Percentiles rank a stretch among this genome's conserved stretches.
Conservation (phyloP, 371 early-diverging fungal genomes). For the Actinomortierella wolfii region DNA sequence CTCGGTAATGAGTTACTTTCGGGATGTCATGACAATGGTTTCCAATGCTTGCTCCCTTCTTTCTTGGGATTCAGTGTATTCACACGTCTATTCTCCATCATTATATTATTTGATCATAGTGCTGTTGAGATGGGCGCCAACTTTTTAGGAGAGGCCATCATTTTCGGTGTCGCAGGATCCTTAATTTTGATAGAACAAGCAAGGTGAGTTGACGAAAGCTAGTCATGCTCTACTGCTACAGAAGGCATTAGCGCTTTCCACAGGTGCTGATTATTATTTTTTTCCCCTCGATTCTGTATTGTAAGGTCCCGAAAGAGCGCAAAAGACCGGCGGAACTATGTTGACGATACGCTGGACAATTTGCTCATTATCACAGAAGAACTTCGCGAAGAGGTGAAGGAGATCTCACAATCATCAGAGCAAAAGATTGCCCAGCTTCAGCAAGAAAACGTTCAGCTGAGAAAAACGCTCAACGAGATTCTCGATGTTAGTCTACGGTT, state of each 20-base stretch:
- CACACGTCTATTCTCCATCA: not conserved
- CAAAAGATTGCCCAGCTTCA: conserved; percentile 50
- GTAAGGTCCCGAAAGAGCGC: conserved; percentile 67
- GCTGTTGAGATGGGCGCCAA: conserved; percentile 91
- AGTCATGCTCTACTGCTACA: not conserved
- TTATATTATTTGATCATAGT: conserved; percentile 27
- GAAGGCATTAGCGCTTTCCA: no score
- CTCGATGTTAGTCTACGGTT: conserved; percentile 59
- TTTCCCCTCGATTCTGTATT: not conserved
- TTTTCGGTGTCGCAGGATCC: conserved; percentile 83
- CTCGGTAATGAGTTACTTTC: conserved; percentile 49
- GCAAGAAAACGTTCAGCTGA: conserved; percentile 54
- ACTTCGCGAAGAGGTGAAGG: conserved; percentile 52
- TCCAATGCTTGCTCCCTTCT: not conserved
- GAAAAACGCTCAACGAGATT: conserved; percentile 58
- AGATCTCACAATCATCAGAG: conserved; percentile 35
- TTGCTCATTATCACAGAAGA: conserved; percentile 54
- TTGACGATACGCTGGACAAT: conserved; percentile 75
- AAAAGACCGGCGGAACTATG: conserved; percentile 63
- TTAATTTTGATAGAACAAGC: conserved; percentile 74
- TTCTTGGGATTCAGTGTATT: not conserved
- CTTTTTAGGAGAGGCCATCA: conserved; percentile 84
- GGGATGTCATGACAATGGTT: no score
- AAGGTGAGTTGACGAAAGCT: conserved; percentile 45
- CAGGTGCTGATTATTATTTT: no score